Conservation (phyloP, 441 rosid genomes). For the Erodium trifolium region DNA sequence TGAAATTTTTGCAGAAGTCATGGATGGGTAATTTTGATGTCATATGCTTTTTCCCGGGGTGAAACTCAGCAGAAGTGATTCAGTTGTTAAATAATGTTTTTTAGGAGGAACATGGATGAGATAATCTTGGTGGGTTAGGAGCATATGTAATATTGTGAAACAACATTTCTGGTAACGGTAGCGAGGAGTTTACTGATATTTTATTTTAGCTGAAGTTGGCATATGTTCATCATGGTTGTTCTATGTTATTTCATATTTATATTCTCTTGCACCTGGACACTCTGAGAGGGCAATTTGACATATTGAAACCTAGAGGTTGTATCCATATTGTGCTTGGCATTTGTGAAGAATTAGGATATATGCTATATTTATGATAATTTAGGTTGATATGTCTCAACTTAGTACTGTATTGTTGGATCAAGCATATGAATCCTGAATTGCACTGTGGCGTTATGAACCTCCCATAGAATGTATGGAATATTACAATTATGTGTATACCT, state of each 20-base stretch:
- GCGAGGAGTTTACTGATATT: not conserved
- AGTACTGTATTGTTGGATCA: not conserved
- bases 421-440: not conserved
- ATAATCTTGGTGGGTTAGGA: not conserved
- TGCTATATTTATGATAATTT: too few species aligned
- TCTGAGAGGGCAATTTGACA: not conserved
- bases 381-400: too few species aligned
- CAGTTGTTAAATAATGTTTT: not conserved
- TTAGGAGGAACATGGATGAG: not conserved
- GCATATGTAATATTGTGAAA: not conserved
- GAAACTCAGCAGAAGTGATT: not conserved
- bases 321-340: not conserved
- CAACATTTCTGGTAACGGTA: not conserved
- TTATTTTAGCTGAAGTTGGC: not conserved
- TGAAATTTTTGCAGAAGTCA: too few species aligned
- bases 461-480: too few species aligned
- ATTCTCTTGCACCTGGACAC: not conserved
- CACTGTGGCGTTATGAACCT: not conserved
- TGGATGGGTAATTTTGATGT: too few species aligned
- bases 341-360: not conserved
- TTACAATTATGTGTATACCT: not conserved
- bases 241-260: not conserved
- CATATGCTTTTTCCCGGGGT: too few species aligned
- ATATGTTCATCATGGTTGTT: not conserved
- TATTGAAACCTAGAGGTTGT: not conserved